phyloP scores from a whole-genome alignment of 2,329 filamentous ascomycete genomes.

The Cercospora sp. region DNA sequence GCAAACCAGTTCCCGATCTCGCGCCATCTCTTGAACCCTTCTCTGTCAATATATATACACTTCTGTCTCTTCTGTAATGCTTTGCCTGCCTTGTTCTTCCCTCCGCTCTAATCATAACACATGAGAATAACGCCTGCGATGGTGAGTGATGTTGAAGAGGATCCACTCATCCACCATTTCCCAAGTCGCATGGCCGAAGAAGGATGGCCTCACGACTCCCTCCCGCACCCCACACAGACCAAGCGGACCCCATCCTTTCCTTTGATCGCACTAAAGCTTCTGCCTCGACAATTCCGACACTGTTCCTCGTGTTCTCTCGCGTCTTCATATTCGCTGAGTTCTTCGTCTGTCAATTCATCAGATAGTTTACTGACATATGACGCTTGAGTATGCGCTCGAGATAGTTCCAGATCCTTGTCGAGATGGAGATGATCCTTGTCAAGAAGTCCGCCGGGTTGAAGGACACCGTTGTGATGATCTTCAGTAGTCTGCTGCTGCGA shows the following conservation, averaged over 20 bases:
- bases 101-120: not conserved
- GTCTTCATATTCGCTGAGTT: conserved; percentile 47
- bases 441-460: not conserved
- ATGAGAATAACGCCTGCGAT: not conserved
- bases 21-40: not conserved
- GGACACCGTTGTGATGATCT: not conserved
- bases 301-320: conserved; percentile 41
- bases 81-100: not conserved
- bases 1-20: not conserved
- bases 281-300: conserved; percentile 61
- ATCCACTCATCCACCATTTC: too few relatives aligned
- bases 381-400: conserved; percentile 35
- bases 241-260: conserved; percentile 57
- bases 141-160: too few relatives aligned
- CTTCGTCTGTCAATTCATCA: conserved; percentile 53
- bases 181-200: too few relatives aligned
- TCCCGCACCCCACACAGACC: conserved; percentile 38
- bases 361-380: conserved; percentile 59
- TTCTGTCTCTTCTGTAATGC: not conserved
- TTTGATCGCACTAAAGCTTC: conserved; percentile 63
- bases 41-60: not conserved
- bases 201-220: not conserved
- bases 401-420: conserved; percentile 27
- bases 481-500: conserved; percentile 26
- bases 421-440: not conserved